Evolutionary conservation across 805 yeast species (phyloP), one percentile per base, ranked within the genome.

Genomic region (Wickerhamomyces tratensis): DNA sequence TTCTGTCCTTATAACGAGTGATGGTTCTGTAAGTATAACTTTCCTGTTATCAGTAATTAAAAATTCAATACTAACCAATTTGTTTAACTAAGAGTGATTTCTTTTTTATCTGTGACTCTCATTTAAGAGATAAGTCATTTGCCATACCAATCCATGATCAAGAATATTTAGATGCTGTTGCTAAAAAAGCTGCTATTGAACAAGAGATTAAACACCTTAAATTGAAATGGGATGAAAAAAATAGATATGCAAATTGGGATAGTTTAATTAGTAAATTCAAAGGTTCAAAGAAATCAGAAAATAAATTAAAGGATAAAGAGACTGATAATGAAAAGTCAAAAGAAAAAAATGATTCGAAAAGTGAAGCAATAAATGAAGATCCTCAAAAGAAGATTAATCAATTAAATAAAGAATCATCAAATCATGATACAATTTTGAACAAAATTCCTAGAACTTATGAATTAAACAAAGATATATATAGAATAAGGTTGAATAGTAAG

Each of bases 381-480:
- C 39, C 44, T n/a, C 45, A 51, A 8, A 49, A 53, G 9, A 48
- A 55, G 30, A 26, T 51, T 35, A 26, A 43, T 14, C 47, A 45
- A 0, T 27, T 54, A 9, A 38, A 36, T 29, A 25, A 39, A 3
- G 42, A 52, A 34, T 26, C 42, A 1, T n/a, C 38, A 1, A 39
- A 39, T 12, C 41, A 39, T 25, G 49, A 53, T 6, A 14, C 36
- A 6, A 45, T 56, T 9, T 50, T 72, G 3, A 42, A 44, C 8
- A 47, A 46, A 25, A 57, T 54, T 38, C 71, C 67, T 46, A 64
- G 69, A 46, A 49, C 50, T 4, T 71, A 51, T 51, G 54, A 51
- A 25, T 54, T 72, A 42, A 57, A 69, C 45, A 56, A 58, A 33
- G 68, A 62, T 41, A 65, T 72, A n/a, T 70, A 57, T 52, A 61